A percentile compares a stretch with the other conserved stretches of the same genome.
Evolutionary conservation across 176 grass and related monocot species (phyloP).

Genomic region (Dactylis glomerata): DNA sequence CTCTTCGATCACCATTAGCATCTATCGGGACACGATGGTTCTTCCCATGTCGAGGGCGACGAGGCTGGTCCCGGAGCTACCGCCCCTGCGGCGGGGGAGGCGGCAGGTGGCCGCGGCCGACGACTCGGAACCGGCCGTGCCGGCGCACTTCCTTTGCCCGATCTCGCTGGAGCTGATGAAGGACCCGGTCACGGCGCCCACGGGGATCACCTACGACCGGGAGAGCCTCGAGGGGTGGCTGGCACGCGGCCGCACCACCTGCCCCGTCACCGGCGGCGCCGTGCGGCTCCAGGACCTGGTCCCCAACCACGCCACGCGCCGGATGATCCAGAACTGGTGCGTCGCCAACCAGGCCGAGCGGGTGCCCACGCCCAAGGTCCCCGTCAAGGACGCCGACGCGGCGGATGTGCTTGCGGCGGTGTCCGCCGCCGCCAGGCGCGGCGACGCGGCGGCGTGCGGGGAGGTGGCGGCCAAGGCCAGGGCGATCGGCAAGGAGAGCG

Average conservation of each 20-base stretch:
- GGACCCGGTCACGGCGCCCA: constrained; percentile 72
- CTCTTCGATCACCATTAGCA: not conserved
- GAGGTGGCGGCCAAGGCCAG: constrained; percentile 22
- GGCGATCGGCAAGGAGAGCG: constrained; percentile 71
- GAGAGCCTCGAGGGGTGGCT: constrained; percentile 80
- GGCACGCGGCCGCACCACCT: constrained; percentile 38
- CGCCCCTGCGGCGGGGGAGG: constrained; percentile 2
- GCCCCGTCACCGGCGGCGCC: constrained; percentile 59
- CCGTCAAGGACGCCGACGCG: constrained; percentile 33
- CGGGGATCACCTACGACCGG: constrained; percentile 83
- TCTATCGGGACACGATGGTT: constrained; percentile 11
- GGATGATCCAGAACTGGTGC: constrained; percentile 92
- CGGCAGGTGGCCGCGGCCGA: not conserved
- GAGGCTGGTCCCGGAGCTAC: constrained; percentile 39
- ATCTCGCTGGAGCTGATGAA: constrained; percentile 87
- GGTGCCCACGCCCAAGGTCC: constrained; percentile 66
- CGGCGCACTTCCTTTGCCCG: constrained; percentile 75
- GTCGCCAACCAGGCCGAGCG: constrained; percentile 61
- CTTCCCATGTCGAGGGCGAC: constrained; percentile 28
- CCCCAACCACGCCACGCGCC: constrained; percentile 67
- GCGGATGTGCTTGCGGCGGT: constrained; percentile 35
- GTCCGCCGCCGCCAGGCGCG: constrained; percentile 22
- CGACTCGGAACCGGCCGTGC: constrained; percentile 26
- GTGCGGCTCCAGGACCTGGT: constrained; percentile 49
- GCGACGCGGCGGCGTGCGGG: constrained; percentile 25